These are phyloP conservation scores for Tremella mesenterica DNA, from an alignment of 768 basidiomycete genomes.

Conservation along the genomic window DNA sequence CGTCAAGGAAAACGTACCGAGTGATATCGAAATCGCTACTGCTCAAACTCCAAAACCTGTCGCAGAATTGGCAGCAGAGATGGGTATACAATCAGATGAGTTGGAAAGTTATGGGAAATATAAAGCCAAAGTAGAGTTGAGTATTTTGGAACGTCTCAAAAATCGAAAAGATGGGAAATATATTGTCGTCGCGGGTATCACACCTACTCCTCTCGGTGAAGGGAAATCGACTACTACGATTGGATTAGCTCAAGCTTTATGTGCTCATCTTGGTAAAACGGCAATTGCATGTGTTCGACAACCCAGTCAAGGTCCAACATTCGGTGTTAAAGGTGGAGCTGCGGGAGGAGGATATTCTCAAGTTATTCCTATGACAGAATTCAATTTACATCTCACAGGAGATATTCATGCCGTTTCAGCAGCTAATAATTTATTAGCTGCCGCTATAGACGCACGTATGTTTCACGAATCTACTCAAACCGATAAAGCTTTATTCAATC, in stretches of 20 bases:
- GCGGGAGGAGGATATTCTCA: conserved; percentile 98
- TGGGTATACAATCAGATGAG: conserved; percentile 76
- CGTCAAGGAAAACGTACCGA: conserved; percentile 77
- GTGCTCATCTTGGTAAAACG: conserved; percentile 83
- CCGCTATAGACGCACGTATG: conserved; percentile 91
- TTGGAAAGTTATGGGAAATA: conserved; percentile 89
- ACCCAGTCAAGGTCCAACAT: conserved; percentile 96
- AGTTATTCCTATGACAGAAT: conserved; percentile 99
- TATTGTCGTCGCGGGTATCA: conserved; percentile 90
- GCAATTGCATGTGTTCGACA: conserved; percentile 95
- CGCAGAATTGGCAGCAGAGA: conserved; percentile 71
- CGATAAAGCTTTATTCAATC: conserved; percentile 88
- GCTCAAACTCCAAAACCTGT: conserved; percentile 89
- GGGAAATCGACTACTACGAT: conserved; percentile 98
- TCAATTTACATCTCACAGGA: conserved; percentile 65
- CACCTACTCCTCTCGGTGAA: conserved; percentile 92
- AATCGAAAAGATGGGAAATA: conserved; percentile 91
- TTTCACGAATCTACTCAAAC: conserved; percentile 94
- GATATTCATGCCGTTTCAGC: conserved; percentile 97
- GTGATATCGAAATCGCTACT: conserved; percentile 92
- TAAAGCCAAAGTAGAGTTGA: conserved; percentile 94
- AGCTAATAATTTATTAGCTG: conserved; percentile 93
- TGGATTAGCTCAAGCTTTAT: conserved; percentile 89
- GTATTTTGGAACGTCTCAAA: conserved; percentile 69
- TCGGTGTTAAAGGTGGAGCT: conserved; percentile 98